Evolutionary conservation across 2,329 filamentous ascomycete genomes (phyloP), one percentile per base, ranked within the genome.

Genomic region (Colletotrichum phormii): DNA sequence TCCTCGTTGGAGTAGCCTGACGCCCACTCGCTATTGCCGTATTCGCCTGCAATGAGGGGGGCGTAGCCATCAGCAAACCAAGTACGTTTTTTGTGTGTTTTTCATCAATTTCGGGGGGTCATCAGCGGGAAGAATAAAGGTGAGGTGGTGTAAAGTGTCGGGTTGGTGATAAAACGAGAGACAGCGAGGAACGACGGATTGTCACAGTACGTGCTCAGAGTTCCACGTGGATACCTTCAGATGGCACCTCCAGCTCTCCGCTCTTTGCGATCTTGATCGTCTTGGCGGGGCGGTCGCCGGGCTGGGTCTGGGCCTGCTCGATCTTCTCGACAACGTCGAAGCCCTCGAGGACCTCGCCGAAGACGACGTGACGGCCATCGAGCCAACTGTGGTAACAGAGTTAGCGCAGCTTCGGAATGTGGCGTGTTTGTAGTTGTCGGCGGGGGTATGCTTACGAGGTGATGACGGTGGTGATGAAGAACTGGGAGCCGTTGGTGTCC

Each of bases 191-290:
- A 60, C 60, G 67, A 67, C 61, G 65, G 71, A 58, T 35, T 49
- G 70, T 70, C 71, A 73, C 64, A 67, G 72, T 75, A 74, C 75
- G 77, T 81, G 85, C 87, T 89, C 93, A 97, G 85, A 97, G 93
- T 86, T 97, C 94, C 86, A 92, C 90, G 86, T 95, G 93, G 88
- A 95, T 96, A 97, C 94, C 94, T 97, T 97, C 94, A 88, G 91
- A 87, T 82, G 94, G 93, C 77, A 95, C 92, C 83, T 92, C 89
- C 78, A 97, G 87, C 88, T 96, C 94, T 84, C 94, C 94, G 85
- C 93, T 94, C 89, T 95, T 94, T 82, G 83, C 89, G 80, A 97
- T 95, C 88, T 91, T 95, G 84, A 97, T 87, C 24, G 87, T 81
- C 85, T 91, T 84, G 75, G 82, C 81, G 33, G 94, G 94, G 85